Evolutionary conservation across 1,284 basidiomycete genomes (phyloP).

Genomic region (Ganoderma meredithae): DNA sequence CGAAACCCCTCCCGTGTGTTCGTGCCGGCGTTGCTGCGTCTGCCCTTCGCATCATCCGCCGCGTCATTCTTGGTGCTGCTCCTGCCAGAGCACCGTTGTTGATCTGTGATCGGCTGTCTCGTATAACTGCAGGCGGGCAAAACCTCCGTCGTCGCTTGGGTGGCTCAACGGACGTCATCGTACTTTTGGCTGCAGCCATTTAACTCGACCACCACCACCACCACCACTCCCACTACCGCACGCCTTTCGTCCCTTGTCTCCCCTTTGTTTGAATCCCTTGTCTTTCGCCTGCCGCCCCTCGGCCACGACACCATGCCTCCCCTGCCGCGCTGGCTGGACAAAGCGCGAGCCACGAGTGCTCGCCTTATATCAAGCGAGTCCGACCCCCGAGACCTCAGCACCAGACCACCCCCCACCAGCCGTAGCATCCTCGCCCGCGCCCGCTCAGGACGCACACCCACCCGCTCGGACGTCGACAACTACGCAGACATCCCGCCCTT

Average conservation of each 20-base stretch:
- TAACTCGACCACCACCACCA: background rate
- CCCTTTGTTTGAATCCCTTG: slow-evolving; percentile 3
- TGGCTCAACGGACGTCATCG: slow-evolving; percentile 5
- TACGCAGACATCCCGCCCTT: slow-evolving; percentile 29
- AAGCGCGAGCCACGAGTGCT: slow-evolving; percentile 23
- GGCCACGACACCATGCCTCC: slow-evolving; percentile 22
- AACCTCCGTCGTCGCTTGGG: background rate
- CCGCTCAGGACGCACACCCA: slow-evolving; percentile 2
- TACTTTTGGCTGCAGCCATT: background rate
- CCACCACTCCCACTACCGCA: background rate
- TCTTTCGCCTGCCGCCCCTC: background rate
- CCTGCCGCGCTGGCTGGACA: slow-evolving; percentile 29
- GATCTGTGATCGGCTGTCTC: slow-evolving; percentile 4
- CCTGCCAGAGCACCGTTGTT: background rate
- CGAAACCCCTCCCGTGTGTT: slow-evolving; percentile 17
- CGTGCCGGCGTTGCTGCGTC: slow-evolving; percentile 11
- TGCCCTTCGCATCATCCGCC: slow-evolving; percentile 9
- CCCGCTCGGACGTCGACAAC: background rate
- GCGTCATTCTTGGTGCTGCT: slow-evolving; percentile 7
- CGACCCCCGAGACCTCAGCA: background rate
- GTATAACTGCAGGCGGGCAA: background rate
- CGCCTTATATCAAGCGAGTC: slow-evolving; percentile 24
- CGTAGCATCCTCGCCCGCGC: background rate
- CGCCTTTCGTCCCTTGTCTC: background rate
- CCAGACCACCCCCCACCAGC: background rate